Percentiles rank a stretch among this genome's conserved stretches.
Conservation (phyloP, 2,329 filamentous ascomycete species). For the Fulvia fulva region DNA sequence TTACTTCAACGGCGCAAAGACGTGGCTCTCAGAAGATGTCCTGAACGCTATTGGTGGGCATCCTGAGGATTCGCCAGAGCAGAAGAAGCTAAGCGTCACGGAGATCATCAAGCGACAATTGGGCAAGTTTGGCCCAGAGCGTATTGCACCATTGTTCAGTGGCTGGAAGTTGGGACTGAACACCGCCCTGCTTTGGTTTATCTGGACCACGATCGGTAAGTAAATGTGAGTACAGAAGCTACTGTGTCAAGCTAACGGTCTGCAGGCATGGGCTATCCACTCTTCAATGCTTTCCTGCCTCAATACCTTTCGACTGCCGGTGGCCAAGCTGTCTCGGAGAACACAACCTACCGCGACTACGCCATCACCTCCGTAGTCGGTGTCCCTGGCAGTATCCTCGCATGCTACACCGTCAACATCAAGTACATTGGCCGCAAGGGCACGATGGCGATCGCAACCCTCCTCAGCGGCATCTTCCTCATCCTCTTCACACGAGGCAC, state of each 20-base stretch:
- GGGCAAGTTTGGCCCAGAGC: conserved; percentile 61
- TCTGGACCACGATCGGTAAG: conserved; percentile 79
- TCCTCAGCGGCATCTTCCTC: conserved; percentile 64
- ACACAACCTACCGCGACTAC: conserved; percentile 68
- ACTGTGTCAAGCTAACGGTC: neutral
- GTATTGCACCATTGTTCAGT: conserved; percentile 61
- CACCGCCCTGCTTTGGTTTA: conserved; percentile 64
- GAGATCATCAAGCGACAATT: conserved; percentile 59
- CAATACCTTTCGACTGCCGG: conserved; percentile 67
- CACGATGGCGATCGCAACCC: conserved; percentile 64
- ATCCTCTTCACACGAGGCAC: conserved; percentile 62
- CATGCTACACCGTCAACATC: conserved; percentile 66
- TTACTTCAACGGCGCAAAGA: conserved; percentile 47
- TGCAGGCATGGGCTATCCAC: conserved; percentile 72
- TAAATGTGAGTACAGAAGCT: neutral
- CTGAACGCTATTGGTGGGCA: conserved; percentile 53
- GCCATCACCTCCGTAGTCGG: conserved; percentile 74
- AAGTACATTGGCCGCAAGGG: conserved; percentile 70
- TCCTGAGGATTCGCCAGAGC: conserved; percentile 47
- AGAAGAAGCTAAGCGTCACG: conserved; percentile 38
- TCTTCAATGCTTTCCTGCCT: conserved; percentile 88
- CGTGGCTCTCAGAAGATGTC: conserved; percentile 71
- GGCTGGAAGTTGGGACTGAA: conserved; percentile 46
- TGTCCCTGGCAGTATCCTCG: conserved; percentile 71
- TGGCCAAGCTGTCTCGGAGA: conserved; percentile 32